These are phyloP conservation scores for Bryoerythrophyllum caledonicum DNA, from an alignment of 225 moss, liverwort and hornwort species.

Conservation along the genomic window DNA sequence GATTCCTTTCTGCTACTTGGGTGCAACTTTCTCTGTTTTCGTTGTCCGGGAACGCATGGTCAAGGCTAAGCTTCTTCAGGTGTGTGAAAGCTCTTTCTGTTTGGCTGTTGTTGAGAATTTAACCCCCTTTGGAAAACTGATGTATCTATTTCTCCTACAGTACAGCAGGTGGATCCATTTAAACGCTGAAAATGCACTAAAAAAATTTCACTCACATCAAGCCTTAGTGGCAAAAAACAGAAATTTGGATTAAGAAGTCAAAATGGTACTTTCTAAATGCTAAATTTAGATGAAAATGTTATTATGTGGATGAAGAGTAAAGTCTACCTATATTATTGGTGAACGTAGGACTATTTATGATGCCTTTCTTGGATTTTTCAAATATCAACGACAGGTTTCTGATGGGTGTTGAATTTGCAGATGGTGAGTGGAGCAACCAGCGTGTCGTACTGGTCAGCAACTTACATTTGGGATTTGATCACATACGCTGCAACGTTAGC, in stretches of 20 bases:
- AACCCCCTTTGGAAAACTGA: neutral
- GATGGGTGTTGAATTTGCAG: constrained; percentile 33
- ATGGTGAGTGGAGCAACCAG: constrained; percentile 89
- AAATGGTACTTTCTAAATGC: too few relatives aligned
- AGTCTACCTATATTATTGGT: too few relatives aligned
- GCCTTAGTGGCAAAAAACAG: too few relatives aligned
- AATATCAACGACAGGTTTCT: neutral
- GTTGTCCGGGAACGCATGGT: constrained; percentile 89
- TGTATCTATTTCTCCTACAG: neutral
- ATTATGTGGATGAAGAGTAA: too few relatives aligned
- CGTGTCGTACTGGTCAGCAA: constrained; percentile 85
- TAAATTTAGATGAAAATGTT: too few relatives aligned
- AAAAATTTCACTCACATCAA: too few relatives aligned
- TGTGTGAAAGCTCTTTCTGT: constrained; percentile 16
- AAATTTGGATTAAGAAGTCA: too few relatives aligned
- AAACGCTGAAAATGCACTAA: too few relatives aligned
- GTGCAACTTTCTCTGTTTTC: constrained; percentile 89
- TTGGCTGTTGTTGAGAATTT: constrained; percentile 8
- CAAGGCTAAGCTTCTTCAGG: constrained; percentile 98
- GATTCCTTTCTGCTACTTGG: constrained; percentile 94
- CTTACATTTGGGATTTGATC: constrained; percentile 88
- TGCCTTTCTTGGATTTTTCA: too few relatives aligned
- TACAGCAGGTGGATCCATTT: neutral
- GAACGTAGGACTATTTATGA: too few relatives aligned
- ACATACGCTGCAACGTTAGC: constrained; percentile 75